Base-by-base conservation (phyloP, 2,329 filamentous ascomycete species). In the Ophiostoma novo-ulmi region DNA sequence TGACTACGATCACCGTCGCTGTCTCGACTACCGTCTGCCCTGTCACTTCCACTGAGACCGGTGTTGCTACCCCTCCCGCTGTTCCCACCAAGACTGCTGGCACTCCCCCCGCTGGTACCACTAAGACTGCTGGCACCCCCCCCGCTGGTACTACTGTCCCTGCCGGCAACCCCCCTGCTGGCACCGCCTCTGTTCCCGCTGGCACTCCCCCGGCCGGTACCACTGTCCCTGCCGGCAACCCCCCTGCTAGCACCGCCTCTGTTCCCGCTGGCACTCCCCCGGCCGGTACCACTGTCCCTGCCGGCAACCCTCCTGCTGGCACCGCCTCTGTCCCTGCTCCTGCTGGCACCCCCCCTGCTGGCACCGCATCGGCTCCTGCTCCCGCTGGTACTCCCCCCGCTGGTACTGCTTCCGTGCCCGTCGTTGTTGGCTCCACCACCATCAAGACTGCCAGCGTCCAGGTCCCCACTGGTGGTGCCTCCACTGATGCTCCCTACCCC, bases 1-100 rank as follows among this genome's bases (percentile, higher is more conserved):
- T 82, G 65, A 81, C 80, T 0, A 77, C 86, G 2, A 81, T 85
- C 71, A 87, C 84, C 7, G 77, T 89, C 72, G 79, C 86, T 65
- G 75, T 88, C 67, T 85, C 84, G 68, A 89, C 88, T 73, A 89
- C 87, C 61, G 77, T 88, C 76, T 88, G 86, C 83, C 86, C 85
- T 26, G 84, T 87, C 72, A 87, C 85, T 22, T 83, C 83, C 80
- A 86, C 84, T 61, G 76, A 81, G 74, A 85, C 81, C n/a, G n/a
- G n/a, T 61, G 82, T 82, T 74, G 44, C 78, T 71, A 80, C 80
- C 72, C 81, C 87, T 83, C 86, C 85, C 26, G 84, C 87, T 72
- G 87, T 85, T n/a, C 83, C 83, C 80, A 86, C 84, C 61, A 76
- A 81, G 74, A 85, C 35, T 20, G 39, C 39, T 4, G 39, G 39